Percentiles rank a stretch among this genome's conserved stretches.
Evolutionary conservation across 2,329 filamentous ascomycete genomes (phyloP).

Genomic region (Fusarium cicatricum): DNA sequence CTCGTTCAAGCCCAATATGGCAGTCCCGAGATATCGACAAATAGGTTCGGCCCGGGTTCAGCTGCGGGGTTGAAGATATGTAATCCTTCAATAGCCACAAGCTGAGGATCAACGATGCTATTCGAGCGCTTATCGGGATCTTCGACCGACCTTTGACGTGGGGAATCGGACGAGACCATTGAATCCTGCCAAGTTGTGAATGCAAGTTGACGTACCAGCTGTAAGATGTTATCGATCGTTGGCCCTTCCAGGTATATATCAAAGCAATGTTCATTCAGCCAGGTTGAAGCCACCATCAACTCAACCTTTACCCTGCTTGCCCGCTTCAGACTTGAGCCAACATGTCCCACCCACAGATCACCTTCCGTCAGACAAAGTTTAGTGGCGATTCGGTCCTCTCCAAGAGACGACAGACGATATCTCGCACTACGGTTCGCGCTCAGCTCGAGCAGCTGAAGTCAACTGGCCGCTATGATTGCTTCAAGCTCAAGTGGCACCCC

Average conservation of each 20-base stretch:
- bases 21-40: background rate
- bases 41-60: background rate
- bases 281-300: background rate
- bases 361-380: slow-evolving; percentile 49
- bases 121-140: slow-evolving; percentile 9
- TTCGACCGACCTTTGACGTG: background rate
- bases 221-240: background rate
- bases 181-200: background rate
- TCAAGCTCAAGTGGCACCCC: slow-evolving; percentile 64
- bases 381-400: slow-evolving; percentile 48
- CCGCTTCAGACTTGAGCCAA: background rate
- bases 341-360: slow-evolving; percentile 48
- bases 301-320: too few relatives aligned
- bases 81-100: background rate
- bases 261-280: background rate
- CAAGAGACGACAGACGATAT: slow-evolving; percentile 45
- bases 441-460: slow-evolving; percentile 62
- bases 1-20: too few relatives aligned
- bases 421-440: slow-evolving; percentile 53
- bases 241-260: background rate
- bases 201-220: background rate
- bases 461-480: slow-evolving; percentile 65
- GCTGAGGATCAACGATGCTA: background rate
- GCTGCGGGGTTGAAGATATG: background rate
- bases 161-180: background rate